Evolutionary conservation across 805 yeast genomes (phyloP), one percentile per base, ranked within the genome.

Genomic region (Metschnikowia kunwiensis): DNA sequence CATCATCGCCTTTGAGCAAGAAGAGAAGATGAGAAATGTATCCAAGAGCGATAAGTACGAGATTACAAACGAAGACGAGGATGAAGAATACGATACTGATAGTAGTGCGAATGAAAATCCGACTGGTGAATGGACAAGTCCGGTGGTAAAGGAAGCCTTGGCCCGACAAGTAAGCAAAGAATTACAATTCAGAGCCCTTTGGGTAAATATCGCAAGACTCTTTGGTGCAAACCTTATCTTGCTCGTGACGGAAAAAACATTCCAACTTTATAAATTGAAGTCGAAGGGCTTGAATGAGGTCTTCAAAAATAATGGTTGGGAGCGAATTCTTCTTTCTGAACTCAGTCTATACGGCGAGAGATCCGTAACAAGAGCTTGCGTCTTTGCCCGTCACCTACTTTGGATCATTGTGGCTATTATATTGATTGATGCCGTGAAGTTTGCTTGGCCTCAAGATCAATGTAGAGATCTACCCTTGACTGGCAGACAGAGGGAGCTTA

Each of bases 391-490:
- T 30, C 25, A 9, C 12, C 14, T 24, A 7, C 26, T 14, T 10
- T 47, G 48, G 50, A 3, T 36, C 3, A 47, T 67, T 10, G 27
- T 51, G 2, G 38, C 57, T 28, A 58, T 61, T 34, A 54, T 69
- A 8, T 20, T 51, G 8, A 24, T 54, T 2, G 53, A 68, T 15
- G 19, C 56, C 3, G 41, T 60, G 25, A 54, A 50, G 28, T 44
- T 72, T 11, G 16, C 62, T 6, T 64, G 60, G 43, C 68, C 73
- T 1, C 67, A 62, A 40, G 80, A 75, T 45, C 71, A 69, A 46
- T 75, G 80, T 44, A 46, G 60, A 23, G 80, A 75, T 49, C 57
- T 75, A 39, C 78, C 78, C 3, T 61, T 75, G 41, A 68, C 60
- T 7, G 61, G 58, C 30, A 59, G 57, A 16, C 80, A 75, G 51